Evolutionary conservation across 2,329 filamentous ascomycete species (phyloP).

Genomic region (Metarhizium album): DNA sequence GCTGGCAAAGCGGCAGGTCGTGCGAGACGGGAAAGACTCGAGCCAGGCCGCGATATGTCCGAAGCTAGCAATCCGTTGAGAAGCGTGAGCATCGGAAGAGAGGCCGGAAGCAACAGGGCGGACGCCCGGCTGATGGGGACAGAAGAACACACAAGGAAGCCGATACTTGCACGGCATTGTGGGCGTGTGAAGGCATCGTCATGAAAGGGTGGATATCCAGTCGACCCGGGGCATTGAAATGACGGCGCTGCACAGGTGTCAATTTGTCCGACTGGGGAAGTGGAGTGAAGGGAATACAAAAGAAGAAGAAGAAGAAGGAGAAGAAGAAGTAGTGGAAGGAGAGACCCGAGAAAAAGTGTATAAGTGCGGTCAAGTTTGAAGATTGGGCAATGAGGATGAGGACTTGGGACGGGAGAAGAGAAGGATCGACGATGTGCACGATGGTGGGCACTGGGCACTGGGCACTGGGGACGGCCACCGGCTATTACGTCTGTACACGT

Average conservation of each 20-base stretch:
- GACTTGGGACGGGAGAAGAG: neutral
- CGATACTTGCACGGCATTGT: too few relatives aligned
- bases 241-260: too few relatives aligned
- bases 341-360: too few relatives aligned
- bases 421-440: neutral
- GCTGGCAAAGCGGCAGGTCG: neutral
- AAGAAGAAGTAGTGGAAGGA: neutral
- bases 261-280: neutral
- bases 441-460: neutral
- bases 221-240: neutral
- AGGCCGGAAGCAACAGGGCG: neutral
- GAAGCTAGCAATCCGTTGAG: neutral
- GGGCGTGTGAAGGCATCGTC: too few relatives aligned
- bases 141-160: too few relatives aligned
- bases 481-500: too few relatives aligned
- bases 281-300: neutral
- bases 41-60: neutral
- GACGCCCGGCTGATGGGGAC: too few relatives aligned
- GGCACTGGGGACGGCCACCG: neutral
- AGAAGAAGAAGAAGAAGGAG: neutral
- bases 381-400: neutral
- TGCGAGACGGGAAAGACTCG: neutral
- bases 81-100: neutral
- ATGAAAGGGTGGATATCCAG: neutral
- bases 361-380: too few relatives aligned